Evolutionary conservation across 2,329 filamentous ascomycete genomes (phyloP).

Genomic region (Acrocalymma vagum): DNA sequence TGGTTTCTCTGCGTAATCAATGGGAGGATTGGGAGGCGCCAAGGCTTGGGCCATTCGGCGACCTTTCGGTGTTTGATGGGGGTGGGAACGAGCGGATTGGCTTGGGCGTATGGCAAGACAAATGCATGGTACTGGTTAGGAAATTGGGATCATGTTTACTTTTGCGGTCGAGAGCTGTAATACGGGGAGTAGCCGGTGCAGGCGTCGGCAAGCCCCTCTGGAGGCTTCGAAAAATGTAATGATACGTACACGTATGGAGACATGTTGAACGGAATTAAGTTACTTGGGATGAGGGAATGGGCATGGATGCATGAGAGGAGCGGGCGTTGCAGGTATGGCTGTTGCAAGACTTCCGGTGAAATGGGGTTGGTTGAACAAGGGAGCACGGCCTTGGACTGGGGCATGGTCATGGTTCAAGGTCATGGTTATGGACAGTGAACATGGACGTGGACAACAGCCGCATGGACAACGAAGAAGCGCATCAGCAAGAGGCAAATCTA

Average conservation of each 20-base stretch:
- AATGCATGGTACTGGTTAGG: conserved; percentile 13
- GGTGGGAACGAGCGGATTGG: conserved; percentile 15
- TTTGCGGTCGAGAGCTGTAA: conserved; percentile 33
- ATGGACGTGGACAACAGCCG: conserved; percentile 17
- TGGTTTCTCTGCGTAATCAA: no score
- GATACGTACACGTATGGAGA: no score
- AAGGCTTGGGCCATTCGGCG: conserved; percentile 14
- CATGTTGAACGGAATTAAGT: conserved; percentile 25
- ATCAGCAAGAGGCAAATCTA: conserved; percentile 13
- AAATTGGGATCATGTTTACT: conserved; percentile 30
- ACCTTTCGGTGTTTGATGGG: conserved; percentile 18
- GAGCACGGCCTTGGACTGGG: no score
- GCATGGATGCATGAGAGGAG: conserved; percentile 28
- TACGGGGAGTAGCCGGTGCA: conserved; percentile 33
- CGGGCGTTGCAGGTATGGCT: conserved; percentile 21
- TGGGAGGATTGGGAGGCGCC: conserved; percentile 11
- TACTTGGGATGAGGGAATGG: conserved; percentile 16
- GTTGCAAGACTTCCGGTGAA: conserved; percentile 22
- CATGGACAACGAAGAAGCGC: conserved; percentile 17
- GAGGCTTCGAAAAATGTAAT: conserved; percentile 35
- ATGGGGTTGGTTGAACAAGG: no score
- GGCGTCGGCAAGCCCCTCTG: conserved; percentile 36
- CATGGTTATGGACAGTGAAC: no score
- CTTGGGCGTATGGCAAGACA: conserved; percentile 12
- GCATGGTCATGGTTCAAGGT: not conserved